Conservation (phyloP, 1,139 yeast genomes). For the Arxiozyma heterogenica region DNA sequence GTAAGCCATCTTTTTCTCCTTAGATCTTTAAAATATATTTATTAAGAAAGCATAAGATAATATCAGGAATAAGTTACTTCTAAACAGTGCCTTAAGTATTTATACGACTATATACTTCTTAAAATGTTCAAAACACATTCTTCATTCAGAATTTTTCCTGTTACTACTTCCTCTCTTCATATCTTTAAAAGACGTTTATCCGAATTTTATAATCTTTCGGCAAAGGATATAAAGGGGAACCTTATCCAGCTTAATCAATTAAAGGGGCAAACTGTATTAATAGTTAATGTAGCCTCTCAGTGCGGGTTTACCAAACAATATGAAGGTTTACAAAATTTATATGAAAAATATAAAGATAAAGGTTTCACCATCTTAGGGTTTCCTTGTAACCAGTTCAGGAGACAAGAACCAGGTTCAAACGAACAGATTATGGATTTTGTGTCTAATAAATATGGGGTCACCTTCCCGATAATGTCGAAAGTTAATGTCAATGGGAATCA, state of each 20-base stretch:
- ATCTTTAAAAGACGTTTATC: constrained; percentile 6
- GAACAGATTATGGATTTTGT: constrained; percentile 51
- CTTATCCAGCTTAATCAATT: constrained; percentile 51
- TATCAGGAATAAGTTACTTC: no score
- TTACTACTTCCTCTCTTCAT: background rate
- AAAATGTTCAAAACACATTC: constrained; percentile 1
- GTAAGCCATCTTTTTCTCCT: no score
- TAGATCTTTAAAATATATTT: no score
- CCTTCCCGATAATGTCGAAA: constrained; percentile 56
- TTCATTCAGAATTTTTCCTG: background rate
- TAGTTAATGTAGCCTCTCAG: constrained; percentile 81
- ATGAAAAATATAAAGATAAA: constrained; percentile 57
- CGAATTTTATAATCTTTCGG: constrained; percentile 41
- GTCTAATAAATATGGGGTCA: constrained; percentile 51
- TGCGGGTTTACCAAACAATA: constrained; percentile 46
- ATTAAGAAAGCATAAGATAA: no score
- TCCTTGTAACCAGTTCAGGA: constrained; percentile 81
- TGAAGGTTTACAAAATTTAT: constrained; percentile 62
- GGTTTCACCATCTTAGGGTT: constrained; percentile 73
- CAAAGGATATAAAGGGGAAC: constrained; percentile 43
- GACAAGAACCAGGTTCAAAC: constrained; percentile 65
- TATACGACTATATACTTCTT: background rate
- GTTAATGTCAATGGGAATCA: constrained; percentile 74
- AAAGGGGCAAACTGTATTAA: constrained; percentile 71
- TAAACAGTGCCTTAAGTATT: no score